Evolutionary conservation across 2,329 filamentous ascomycete species (phyloP).

Genomic region (Penicillium olsonii): DNA sequence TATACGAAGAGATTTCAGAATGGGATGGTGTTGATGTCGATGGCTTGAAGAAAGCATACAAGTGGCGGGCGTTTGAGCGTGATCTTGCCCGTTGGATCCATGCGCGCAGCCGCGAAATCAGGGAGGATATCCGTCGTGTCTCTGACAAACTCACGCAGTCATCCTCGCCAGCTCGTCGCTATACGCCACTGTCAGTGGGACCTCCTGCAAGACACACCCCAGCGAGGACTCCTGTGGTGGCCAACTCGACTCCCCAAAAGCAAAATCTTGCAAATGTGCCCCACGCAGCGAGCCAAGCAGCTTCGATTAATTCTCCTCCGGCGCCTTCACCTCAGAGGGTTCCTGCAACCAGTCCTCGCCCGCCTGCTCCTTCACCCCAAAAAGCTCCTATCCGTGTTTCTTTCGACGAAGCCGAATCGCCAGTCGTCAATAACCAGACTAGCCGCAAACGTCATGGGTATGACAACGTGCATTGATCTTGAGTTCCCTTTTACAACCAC

Average conservation of each 20-base stretch:
- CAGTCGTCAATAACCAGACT: neutral
- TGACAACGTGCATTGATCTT: no score
- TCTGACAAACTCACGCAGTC: neutral
- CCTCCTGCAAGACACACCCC: neutral
- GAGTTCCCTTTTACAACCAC: no score
- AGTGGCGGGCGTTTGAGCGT: constrained; percentile 53
- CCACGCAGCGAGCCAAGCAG: neutral
- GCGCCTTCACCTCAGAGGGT: neutral
- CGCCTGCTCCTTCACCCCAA: neutral
- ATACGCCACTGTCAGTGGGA: neutral
- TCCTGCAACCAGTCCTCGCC: no score
- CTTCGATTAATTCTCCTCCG: neutral
- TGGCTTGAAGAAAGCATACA: constrained; percentile 47
- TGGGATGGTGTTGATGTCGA: constrained; percentile 44
- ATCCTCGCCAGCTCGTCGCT: neutral
- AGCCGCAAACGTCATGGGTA: constrained; percentile 9
- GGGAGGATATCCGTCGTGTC: constrained; percentile 35
- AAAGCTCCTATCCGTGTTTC: neutral
- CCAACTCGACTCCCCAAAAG: neutral
- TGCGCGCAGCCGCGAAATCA: constrained; percentile 48
- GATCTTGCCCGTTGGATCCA: constrained; percentile 50
- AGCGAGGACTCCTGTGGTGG: neutral
- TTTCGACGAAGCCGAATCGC: neutral
- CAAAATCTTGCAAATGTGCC: neutral
- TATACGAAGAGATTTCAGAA: constrained; percentile 44